Evolutionary conservation across 441 rosid genomes (phyloP).

Genomic region (Melastoma candidum): DNA sequence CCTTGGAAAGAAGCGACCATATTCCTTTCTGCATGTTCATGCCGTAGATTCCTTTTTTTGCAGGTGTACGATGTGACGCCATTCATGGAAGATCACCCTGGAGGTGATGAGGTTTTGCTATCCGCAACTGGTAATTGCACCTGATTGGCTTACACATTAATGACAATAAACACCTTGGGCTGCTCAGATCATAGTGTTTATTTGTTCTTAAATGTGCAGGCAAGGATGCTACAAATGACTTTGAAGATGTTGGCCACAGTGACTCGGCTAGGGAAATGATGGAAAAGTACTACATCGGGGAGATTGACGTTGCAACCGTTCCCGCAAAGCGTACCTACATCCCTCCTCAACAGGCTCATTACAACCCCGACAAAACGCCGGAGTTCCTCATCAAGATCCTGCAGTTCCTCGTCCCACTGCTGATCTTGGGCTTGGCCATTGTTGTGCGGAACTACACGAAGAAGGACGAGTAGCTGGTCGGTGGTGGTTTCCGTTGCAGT

Average conservation of each 20-base stretch:
- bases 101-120: no score
- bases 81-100: no score
- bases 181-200: not conserved
- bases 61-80: no score
- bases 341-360: not conserved
- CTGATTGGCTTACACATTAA: no score
- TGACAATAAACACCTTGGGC: no score
- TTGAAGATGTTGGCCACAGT: conserved; percentile 15
- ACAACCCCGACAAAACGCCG: conserved; percentile 1
- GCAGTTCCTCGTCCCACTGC: conserved; percentile 5
- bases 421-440: conserved; percentile 11
- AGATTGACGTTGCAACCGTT: conserved; percentile 5
- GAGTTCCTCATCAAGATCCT: conserved; percentile 5
- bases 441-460: conserved; percentile 6
- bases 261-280: conserved; percentile 14
- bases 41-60: no score
- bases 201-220: not conserved
- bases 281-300: conserved; percentile 13
- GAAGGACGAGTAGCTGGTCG: not conserved
- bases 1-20: no score
- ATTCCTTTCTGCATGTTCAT: no score
- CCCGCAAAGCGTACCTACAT: conserved; percentile 4
- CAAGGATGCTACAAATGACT: conserved; percentile 12
- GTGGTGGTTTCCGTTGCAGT: not conserved
- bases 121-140: no score